Evolutionary conservation across 495 filamentous ascomycete species (phyloP), one percentile per base, ranked within the genome.

Genomic region (Neurospora sp.): DNA sequence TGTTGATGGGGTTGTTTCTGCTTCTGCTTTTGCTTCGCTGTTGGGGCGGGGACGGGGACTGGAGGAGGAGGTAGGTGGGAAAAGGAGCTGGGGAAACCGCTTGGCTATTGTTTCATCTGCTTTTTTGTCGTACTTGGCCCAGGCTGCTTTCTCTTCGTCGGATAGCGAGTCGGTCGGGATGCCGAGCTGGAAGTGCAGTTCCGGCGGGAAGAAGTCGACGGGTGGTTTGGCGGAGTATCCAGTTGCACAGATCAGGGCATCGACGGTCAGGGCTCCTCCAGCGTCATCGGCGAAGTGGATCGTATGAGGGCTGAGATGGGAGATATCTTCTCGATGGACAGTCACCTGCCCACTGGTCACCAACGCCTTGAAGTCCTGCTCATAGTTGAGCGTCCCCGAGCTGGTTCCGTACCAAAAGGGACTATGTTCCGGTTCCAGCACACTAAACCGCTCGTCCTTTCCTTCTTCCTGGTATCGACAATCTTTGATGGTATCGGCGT

Each of bases 301-400:
- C 5, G 81, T 85, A 10, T 84, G 82, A 7, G 78, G 75, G 11
- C 82, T 77, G 10, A 94, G 83, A 20, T 83, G 82, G 5, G 84
- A 81, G 31, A 95, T 85, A 73, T 93, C 90, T 66, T 87, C 86
- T 9, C 91, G 80, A 73, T 93, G 85, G 2, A 94, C 85, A 10
- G 85, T 82, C 35, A 93, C 86, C 10, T 80, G 86, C 1, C 88
- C 89, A 44, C 84, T 82, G 70, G 82, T 84, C 41, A 94, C 81
- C 7, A 88, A 79, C 20, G 88, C 85, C 78, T 90, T 88, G 80
- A 93, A 86, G 75, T 91, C 80, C 11, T 84, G 87, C 0, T 86
- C 85, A 76, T 92, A 93, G 80, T 93, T 93, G 69, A 93, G 83
- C 72, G 92, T 90, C 23, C 86, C 78, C n/a, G 78, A 79, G 5